Base-by-base conservation (phyloP, 1,284 basidiomycete genomes). In the Agaricales sp. region DNA sequence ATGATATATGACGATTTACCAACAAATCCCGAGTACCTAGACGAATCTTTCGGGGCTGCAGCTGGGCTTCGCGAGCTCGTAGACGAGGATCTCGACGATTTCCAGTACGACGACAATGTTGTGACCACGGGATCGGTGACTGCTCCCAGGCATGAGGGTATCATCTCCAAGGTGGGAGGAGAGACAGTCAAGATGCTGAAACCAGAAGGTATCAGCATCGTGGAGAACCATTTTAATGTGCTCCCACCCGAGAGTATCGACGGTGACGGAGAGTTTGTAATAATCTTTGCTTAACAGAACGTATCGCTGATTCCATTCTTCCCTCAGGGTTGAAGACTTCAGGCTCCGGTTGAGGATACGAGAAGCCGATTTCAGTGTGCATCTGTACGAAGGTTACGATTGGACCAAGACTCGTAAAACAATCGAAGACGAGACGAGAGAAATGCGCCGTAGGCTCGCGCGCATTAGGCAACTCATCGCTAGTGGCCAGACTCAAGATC, bases 381-480 rank as follows among this genome's bases (percentile, higher is more conserved):
- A 82, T 51, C 71, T 98, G 3, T 87, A 94, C 59, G 90, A 93
- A 51, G 93, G 95, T 1, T 99, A 93, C 59, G 96, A 99, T 61
- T 99, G 95, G 93, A 65, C 65, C 1, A 73, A 77, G 37, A 99
- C 95, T 1, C 82, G 93, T 45, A 83, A 78, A 61, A 79, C 79
- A 3, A 91, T 99, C 48, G 89, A 96, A 61, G 82, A 89, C 46
- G 88, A 94, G 61, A 78, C 90, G 51, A 92, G 87, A 61, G 82
- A 87, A 25, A 91, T 99, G 68, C 80, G 92, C 45, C 80, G 82
- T 48, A 82, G 82, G 20, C 75, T 99, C 39, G 85, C 90, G 45
- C 92, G 89, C 65, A 96, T 99, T 59, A 77, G 88, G 47, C 95
- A 99, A 64, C 73, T 99, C 2, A 80, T 99, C n/a, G 91, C 94